These are phyloP conservation scores for Sphagnurus paluster DNA, from an alignment of 1,284 basidiomycete genomes.

Conservation along the genomic window DNA sequence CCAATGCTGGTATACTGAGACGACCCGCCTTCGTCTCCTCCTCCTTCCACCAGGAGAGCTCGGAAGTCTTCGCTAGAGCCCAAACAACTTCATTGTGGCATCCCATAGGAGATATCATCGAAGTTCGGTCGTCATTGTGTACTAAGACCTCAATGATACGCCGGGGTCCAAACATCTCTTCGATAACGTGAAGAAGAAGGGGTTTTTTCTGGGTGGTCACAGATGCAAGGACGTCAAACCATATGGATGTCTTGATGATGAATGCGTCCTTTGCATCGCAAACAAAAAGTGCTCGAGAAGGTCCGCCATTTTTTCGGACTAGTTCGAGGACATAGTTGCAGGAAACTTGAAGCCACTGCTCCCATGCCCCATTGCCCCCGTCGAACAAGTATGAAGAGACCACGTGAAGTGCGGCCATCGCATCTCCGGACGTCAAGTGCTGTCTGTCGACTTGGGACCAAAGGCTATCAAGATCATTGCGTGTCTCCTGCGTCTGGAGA, in stretches of 20 bases:
- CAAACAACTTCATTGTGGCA: slow-evolving; percentile 78
- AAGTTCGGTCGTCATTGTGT: slow-evolving; percentile 38
- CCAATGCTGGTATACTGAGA: slow-evolving; percentile 59
- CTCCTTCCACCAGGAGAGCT: slow-evolving; percentile 68
- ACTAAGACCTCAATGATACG: slow-evolving; percentile 38
- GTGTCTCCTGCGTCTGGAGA: slow-evolving; percentile 28
- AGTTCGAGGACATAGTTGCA: slow-evolving; percentile 50
- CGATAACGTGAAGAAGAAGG: slow-evolving; percentile 56
- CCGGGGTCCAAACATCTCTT: slow-evolving; percentile 51
- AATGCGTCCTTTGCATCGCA: slow-evolving; percentile 56
- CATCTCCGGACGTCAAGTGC: slow-evolving; percentile 55
- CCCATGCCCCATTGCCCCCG: slow-evolving; percentile 70
- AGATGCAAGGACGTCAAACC: slow-evolving; percentile 82
- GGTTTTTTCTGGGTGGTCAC: slow-evolving; percentile 64
- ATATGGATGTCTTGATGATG: slow-evolving; percentile 79
- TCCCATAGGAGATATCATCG: slow-evolving; percentile 83
- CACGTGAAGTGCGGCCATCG: slow-evolving; percentile 74
- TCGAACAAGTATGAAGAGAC: slow-evolving; percentile 74
- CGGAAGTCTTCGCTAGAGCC: slow-evolving; percentile 72
- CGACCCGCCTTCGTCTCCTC: slow-evolving; percentile 33
- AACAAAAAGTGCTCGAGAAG: slow-evolving; percentile 45
- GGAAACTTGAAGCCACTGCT: slow-evolving; percentile 61
- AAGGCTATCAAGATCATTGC: slow-evolving; percentile 26
- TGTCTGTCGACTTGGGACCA: slow-evolving; percentile 26
- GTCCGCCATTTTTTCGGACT: slow-evolving; percentile 39